A percentile compares a stretch with the other conserved stretches of the same genome.
These are phyloP conservation scores for Auricularia auricula-judae DNA, from an alignment of 768 basidiomycete species.

Conservation along the genomic window DNA sequence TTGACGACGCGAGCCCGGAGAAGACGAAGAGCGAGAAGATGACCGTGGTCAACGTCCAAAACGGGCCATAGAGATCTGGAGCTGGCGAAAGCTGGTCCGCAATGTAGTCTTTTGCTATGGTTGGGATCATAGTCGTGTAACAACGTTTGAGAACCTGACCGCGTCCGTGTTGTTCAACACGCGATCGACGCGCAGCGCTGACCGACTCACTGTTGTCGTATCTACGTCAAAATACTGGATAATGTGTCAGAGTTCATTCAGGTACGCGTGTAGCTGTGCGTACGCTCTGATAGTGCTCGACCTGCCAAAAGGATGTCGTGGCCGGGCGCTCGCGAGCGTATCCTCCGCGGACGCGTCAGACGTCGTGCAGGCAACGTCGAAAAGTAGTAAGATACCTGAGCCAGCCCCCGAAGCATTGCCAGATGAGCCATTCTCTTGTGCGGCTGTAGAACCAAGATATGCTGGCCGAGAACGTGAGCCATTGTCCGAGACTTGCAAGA, in stretches of 20 bases:
- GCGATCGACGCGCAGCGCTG: conserved; percentile 3
- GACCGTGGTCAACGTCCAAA: conserved; percentile 95
- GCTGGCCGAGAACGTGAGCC: conserved; percentile 4
- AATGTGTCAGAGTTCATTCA: background rate
- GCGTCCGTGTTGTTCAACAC: background rate
- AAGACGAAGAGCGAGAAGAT: conserved; percentile 89
- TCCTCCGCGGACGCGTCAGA: conserved; percentile 27
- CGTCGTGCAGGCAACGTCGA: background rate
- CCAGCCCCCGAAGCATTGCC: conserved; percentile 38
- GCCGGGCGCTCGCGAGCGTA: conserved; percentile 49
- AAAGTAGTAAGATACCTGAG: conserved; percentile 28
- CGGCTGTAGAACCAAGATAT: conserved; percentile 6
- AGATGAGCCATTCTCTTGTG: conserved; percentile 5
- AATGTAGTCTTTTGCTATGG: conserved; percentile 46
- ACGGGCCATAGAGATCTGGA: conserved; percentile 77
- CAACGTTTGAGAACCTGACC: conserved; percentile 62
- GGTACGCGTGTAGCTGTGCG: background rate
- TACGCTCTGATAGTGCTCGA: conserved; percentile 67
- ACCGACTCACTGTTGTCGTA: conserved; percentile 47
- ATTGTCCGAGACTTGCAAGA: conserved; percentile 5
- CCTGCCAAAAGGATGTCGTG: conserved; percentile 56
- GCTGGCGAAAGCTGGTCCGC: conserved; percentile 54
- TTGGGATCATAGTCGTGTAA: conserved; percentile 67
- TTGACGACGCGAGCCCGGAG: conserved; percentile 82
- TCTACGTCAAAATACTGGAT: conserved; percentile 73